phyloP scores from a whole-genome alignment of 1,284 basidiomycete species.

The Ceratobasidium sp. region DNA sequence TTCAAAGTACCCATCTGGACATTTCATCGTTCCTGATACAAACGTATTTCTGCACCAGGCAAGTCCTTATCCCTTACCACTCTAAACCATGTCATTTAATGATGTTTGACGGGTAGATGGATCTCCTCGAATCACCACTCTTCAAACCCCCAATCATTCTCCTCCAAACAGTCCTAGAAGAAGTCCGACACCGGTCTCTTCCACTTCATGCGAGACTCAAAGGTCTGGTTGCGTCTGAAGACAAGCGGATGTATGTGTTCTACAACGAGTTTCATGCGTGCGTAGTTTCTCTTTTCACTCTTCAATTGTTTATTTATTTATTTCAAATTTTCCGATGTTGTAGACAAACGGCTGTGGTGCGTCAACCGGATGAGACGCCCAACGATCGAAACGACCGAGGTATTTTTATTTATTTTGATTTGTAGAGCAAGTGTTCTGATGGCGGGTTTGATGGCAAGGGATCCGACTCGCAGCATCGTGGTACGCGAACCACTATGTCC shows the following conservation, averaged over 20 bases:
- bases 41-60: constrained; percentile 95
- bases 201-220: constrained; percentile 93
- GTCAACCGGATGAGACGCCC: constrained; percentile 77
- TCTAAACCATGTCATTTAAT: neutral
- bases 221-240: constrained; percentile 79
- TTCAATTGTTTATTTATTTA: too few relatives aligned
- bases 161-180: constrained; percentile 94
- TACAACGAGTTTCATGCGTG: constrained; percentile 90
- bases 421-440: constrained; percentile 57
- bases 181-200: constrained; percentile 93
- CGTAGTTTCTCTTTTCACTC: constrained; percentile 47
- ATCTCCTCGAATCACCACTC: constrained; percentile 79
- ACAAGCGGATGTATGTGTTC: constrained; percentile 84
- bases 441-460: constrained; percentile 55
- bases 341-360: constrained; percentile 79
- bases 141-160: constrained; percentile 85
- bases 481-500: constrained; percentile 71
- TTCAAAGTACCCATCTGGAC: constrained; percentile 65
- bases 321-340: too few relatives aligned
- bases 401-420: constrained; percentile 52
- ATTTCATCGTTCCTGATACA: constrained; percentile 93
- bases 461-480: constrained; percentile 86
- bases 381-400: constrained; percentile 95
- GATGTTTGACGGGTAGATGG: constrained; percentile 68
- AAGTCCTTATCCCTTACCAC: constrained; percentile 44